Evolutionary conservation across 2,329 filamentous ascomycete species (phyloP), one percentile per base, ranked within the genome.

Genomic region (Knufia petricola): DNA sequence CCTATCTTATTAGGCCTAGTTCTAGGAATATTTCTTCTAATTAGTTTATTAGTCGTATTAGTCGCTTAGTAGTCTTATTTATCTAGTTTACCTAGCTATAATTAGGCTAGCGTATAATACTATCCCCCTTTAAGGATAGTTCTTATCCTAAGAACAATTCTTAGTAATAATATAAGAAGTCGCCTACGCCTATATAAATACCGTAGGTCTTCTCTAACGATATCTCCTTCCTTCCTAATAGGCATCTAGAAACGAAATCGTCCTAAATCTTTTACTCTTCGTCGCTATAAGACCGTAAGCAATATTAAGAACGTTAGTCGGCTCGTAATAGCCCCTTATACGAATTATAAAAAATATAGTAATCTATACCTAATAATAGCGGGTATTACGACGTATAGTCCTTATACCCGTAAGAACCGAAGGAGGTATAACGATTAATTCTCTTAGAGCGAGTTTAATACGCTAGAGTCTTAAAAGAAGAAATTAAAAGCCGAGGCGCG

Each of bases 161-260:
- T 37, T 37, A 37, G 34, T 37, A 37, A 20, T 37, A 37, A 37
- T 37, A 37, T 37, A 37, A 37, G n/a, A 37, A 37, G 34, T n/a
- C 7, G n/a, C 38, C 38, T 41, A 21, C 38, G 17, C 21, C 21
- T 41, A 21, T 21, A 41, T 41, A 41, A 8, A 7, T 20, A 20
- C n/a, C 12, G 17, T 41, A 41, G 21, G 17, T 41, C 17, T 41
- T 21, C 38, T 21, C n/a, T 41, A 41, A 26, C 21, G 17, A 21
- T 26, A n/a, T 41, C 38, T 26, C 20, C 38, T 26, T 41, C 38
- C 21, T 21, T 41, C 20, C 20, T 28, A 28, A 28, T 28, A 28
- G 26, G 19, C 15, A 37, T 37, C 19, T 15, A 15, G 19, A 41
- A 41, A 41, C 13, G 13, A 6, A 4, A 6, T n/a, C 20, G 13